Evolutionary conservation across 1,139 yeast genomes (phyloP).

Genomic region (Yamadazyma mexicana): DNA sequence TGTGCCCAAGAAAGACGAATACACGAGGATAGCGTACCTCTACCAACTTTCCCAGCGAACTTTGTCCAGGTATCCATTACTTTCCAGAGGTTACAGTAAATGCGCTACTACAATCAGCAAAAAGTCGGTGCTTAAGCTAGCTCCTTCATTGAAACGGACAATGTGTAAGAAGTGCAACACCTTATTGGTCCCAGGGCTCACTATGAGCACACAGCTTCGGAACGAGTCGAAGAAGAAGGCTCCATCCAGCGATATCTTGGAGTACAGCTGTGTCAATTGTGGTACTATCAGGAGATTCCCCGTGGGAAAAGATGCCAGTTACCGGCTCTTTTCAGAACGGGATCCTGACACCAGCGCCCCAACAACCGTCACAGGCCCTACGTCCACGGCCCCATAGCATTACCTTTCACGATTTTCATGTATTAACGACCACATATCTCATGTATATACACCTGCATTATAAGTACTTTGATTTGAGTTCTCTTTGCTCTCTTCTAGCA

Average conservation of each 20-base stretch:
- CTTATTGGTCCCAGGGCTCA: constrained; percentile 47
- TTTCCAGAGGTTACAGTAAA: constrained; percentile 52
- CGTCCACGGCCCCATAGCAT: neutral
- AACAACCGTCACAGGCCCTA: neutral
- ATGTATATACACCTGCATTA: neutral
- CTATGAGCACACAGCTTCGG: constrained; percentile 31
- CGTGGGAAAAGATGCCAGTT: constrained; percentile 21
- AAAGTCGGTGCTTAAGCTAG: constrained; percentile 60
- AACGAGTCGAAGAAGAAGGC: constrained; percentile 26
- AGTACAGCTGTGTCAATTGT: constrained; percentile 29
- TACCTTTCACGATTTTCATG: neutral
- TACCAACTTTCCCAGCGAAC: constrained; percentile 49
- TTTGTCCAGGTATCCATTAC: constrained; percentile 22
- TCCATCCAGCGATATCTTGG: constrained; percentile 32
- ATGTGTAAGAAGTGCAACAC: constrained; percentile 61
- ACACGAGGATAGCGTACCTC: constrained; percentile 56
- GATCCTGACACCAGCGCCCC: neutral
- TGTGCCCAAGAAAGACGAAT: constrained; percentile 59
- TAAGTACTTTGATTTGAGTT: constrained; percentile 15
- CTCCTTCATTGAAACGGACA: constrained; percentile 61
- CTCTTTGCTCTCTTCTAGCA: constrained; percentile 21
- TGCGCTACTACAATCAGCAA: constrained; percentile 55
- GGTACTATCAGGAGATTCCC: constrained; percentile 30
- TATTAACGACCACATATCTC: neutral
- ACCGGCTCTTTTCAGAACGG: neutral